Percentiles rank a stretch among this genome's conserved stretches.
phyloP scores from a whole-genome alignment of 306 rosid genomes.

The Arachis hypogaea region DNA sequence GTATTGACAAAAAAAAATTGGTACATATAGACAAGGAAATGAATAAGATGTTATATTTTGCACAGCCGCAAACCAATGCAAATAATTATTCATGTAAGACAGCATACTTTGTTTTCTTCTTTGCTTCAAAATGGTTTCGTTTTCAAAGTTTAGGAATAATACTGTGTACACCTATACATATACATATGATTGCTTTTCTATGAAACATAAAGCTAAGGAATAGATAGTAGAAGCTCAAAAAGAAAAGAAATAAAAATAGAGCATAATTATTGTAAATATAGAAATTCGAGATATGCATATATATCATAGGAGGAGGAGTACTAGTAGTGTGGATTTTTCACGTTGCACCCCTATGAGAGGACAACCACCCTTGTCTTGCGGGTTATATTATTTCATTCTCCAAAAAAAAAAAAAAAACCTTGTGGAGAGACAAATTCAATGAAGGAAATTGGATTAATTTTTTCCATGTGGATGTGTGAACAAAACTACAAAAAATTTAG shows the following conservation, averaged over 20 bases:
- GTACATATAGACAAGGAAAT: too few species aligned
- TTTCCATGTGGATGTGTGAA: too few species aligned
- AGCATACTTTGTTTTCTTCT: conserved; percentile 37
- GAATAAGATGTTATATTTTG: too few species aligned
- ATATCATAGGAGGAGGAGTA: too few species aligned
- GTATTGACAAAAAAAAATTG: too few species aligned
- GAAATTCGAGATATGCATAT: conserved; percentile 22
- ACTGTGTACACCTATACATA: conserved; percentile 1
- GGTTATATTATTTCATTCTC: conserved; percentile 53
- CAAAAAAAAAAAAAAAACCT: conserved; percentile 26
- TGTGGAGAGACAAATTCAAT: conserved; percentile 51
- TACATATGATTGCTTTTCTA: neutral
- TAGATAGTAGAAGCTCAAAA: neutral
- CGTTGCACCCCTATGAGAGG: conserved; percentile 69
- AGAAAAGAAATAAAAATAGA: neutral
- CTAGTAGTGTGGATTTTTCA: conserved; percentile 38
- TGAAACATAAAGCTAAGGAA: neutral
- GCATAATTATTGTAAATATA: neutral
- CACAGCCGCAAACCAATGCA: conserved; percentile 25
- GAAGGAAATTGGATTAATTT: neutral
- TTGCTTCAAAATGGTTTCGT: neutral
- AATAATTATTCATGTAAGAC: conserved; percentile 60
- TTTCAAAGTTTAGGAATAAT: conserved; percentile 14
- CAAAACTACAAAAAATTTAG: too few species aligned
- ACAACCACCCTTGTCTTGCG: conserved; percentile 86